Conservation (phyloP, 192 early-diverging fungal genomes). For the Backusella mclennaniae region DNA sequence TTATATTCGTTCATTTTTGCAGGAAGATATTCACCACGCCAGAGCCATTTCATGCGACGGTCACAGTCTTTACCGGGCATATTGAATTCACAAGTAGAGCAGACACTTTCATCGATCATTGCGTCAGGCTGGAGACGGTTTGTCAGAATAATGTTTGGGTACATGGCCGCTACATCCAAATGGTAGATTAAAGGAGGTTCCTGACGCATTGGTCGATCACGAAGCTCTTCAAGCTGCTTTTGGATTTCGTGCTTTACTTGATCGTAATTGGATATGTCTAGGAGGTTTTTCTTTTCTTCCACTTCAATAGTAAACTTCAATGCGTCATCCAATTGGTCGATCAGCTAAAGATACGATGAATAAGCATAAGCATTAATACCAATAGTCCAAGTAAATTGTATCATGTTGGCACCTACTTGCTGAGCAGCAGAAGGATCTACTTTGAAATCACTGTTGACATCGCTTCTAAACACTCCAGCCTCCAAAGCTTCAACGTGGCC, state of each 20-base stretch:
- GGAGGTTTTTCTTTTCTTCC: conserved; percentile 73
- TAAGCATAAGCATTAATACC: not conserved
- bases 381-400: not conserved
- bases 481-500: conserved; percentile 99
- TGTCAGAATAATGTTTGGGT: conserved; percentile 98
- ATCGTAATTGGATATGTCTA: conserved; percentile 87
- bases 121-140: conserved; percentile 98
- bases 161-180: conserved; percentile 99
- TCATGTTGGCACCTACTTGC: conserved; percentile 36
- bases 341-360: conserved; percentile 51
- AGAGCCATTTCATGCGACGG: conserved; percentile 93
- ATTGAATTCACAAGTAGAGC: conserved; percentile 94
- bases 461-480: conserved; percentile 95
- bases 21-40: conserved; percentile 96
- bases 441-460: conserved; percentile 84
- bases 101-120: conserved; percentile 84
- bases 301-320: conserved; percentile 86
- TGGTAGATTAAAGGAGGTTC: conserved; percentile 93
- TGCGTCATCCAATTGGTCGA: conserved; percentile 90
- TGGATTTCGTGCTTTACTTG: conserved; percentile 76
- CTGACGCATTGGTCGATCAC: conserved; percentile 74
- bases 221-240: conserved; percentile 61
- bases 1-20: conserved; percentile 85
- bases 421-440: conserved; percentile 76
- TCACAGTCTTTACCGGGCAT: conserved; percentile 85